A percentile compares a stretch with the other conserved stretches of the same genome.
Conservation (phyloP, 2,329 filamentous ascomycete genomes). For the Capronia americana region DNA sequence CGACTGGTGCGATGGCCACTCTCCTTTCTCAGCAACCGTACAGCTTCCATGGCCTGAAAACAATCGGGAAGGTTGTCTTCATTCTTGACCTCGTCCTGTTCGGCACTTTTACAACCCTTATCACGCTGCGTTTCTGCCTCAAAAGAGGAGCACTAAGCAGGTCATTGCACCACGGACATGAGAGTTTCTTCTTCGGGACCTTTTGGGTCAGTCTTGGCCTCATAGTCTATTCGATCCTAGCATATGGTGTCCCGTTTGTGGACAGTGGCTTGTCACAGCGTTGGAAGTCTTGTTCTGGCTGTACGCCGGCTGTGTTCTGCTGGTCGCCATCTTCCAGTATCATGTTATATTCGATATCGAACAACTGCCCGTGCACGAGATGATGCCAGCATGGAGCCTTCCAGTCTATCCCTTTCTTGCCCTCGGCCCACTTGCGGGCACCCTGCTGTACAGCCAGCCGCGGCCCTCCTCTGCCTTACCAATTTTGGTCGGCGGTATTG, state of each 20-base stretch:
- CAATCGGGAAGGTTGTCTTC: conserved; percentile 71
- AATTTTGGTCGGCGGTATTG: conserved; percentile 69
- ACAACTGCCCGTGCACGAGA: conserved; percentile 65
- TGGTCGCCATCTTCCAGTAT: conserved; percentile 14
- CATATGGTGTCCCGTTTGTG: conserved; percentile 9
- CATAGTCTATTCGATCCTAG: conserved; percentile 1
- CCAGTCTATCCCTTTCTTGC: conserved; percentile 80
- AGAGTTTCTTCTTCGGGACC: conserved; percentile 12
- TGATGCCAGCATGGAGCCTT: conserved; percentile 77
- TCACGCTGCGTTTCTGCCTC: conserved; percentile 67
- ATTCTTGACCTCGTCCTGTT: conserved; percentile 72
- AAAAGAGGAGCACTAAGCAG: conserved; percentile 60
- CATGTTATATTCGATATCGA: conserved; percentile 58
- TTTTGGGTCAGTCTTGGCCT: conserved; percentile 9
- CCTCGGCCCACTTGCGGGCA: conserved; percentile 70
- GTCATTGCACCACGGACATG: conserved; percentile 5
- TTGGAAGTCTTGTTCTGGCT: conserved; percentile 7
- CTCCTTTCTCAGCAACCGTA: conserved; percentile 68
- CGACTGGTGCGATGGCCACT: conserved; percentile 71
- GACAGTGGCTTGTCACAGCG: not conserved
- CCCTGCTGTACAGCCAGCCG: conserved; percentile 65
- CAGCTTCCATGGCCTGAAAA: conserved; percentile 66
- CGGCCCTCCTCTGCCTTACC: conserved; percentile 57
- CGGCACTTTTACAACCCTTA: conserved; percentile 58
- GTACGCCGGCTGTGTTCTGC: not conserved